Percentiles rank a stretch among this genome's conserved stretches.
These are phyloP conservation scores for Ceratorhiza oryzae-sativae DNA, from an alignment of 1,284 basidiomycete species.

Conservation along the genomic window DNA sequence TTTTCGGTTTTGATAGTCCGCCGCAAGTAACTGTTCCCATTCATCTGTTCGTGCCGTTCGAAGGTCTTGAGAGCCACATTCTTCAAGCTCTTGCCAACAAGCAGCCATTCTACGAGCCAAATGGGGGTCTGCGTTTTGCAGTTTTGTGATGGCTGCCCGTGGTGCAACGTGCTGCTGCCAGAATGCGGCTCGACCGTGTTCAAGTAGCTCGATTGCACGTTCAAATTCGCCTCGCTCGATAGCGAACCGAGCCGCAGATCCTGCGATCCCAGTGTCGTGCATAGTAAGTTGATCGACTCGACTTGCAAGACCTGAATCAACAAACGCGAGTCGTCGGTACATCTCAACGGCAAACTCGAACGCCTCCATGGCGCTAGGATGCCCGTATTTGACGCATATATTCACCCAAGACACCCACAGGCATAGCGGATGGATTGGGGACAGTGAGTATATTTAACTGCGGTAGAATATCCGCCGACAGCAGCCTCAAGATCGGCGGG, in stretches of 20 bases:
- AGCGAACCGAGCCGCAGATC: neutral
- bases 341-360: neutral
- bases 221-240: neutral
- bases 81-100: neutral
- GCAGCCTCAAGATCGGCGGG: neutral
- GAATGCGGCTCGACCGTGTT: neutral
- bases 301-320: neutral
- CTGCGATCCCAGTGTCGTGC: neutral
- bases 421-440: neutral
- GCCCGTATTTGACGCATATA: neutral
- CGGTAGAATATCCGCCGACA: neutral
- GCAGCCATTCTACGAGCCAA: neutral
- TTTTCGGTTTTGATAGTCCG: neutral
- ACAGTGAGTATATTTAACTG: neutral
- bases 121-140: neutral
- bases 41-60: neutral
- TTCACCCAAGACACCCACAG: neutral
- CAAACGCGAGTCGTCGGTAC: neutral
- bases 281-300: neutral
- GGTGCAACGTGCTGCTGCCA: neutral
- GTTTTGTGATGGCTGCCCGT: neutral
- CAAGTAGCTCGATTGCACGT: neutral
- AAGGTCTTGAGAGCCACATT: neutral
- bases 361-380: neutral
- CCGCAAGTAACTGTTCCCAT: neutral